These are phyloP conservation scores for Boletus reticulatus DNA, from an alignment of 768 basidiomycete genomes.

Conservation along the genomic window DNA sequence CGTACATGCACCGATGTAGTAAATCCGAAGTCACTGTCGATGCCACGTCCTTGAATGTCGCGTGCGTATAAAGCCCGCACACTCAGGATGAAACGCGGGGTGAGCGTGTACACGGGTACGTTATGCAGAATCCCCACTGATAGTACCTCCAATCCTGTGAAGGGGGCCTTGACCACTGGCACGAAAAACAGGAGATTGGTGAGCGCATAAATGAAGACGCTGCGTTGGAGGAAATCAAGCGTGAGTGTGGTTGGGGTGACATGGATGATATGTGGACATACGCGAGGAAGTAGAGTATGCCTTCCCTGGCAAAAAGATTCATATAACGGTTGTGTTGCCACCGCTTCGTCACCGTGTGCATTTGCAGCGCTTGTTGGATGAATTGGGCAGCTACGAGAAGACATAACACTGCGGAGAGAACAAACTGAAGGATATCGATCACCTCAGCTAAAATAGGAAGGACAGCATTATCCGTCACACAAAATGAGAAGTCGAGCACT, in stretches of 20 bases:
- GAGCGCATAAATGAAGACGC: neutral
- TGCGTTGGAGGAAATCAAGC: neutral
- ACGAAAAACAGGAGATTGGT: neutral
- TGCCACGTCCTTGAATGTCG: neutral
- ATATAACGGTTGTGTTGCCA: neutral
- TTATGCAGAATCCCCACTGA: neutral
- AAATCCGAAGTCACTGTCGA: neutral
- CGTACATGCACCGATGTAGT: neutral
- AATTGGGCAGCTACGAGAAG: neutral
- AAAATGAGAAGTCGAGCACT: neutral
- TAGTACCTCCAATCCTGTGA: neutral
- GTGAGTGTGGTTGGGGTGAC: neutral
- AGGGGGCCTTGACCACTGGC: neutral
- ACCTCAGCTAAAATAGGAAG: neutral
- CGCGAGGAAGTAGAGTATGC: constrained; percentile 6
- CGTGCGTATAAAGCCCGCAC: constrained; percentile 2
- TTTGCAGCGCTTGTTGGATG: neutral
- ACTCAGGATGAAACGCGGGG: constrained; percentile 6
- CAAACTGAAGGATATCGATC: neutral
- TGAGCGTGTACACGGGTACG: constrained; percentile 6
- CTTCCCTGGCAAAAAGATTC: constrained; percentile 3
- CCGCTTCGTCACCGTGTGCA: neutral
- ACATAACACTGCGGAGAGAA: neutral
- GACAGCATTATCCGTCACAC: neutral
- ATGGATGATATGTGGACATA: constrained; percentile 4